Percentiles rank a stretch among this genome's conserved stretches.
phyloP scores from a whole-genome alignment of 306 rosid species.

The Sesbania bispinosa region DNA sequence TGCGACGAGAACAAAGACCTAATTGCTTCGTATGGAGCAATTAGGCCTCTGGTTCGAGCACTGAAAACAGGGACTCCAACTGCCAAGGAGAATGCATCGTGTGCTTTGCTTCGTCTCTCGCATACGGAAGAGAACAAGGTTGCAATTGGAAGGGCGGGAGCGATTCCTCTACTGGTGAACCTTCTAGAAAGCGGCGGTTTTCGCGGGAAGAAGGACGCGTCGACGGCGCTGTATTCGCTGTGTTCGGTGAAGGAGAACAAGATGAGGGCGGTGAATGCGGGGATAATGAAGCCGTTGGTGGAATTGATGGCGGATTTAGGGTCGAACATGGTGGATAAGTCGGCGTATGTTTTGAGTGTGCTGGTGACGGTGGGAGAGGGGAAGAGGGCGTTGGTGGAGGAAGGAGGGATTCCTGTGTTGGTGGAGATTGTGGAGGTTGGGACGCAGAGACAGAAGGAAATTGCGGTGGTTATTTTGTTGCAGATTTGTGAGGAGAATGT shows the following conservation, averaged over 20 bases:
- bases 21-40: slow-evolving; percentile 76
- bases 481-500: slow-evolving; percentile 77
- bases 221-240: slow-evolving; percentile 81
- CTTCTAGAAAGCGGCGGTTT: slow-evolving; percentile 66
- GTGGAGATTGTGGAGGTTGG: slow-evolving; percentile 93
- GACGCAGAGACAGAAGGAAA: slow-evolving; percentile 84
- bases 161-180: slow-evolving; percentile 69
- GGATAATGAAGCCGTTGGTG: slow-evolving; percentile 81
- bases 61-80: slow-evolving; percentile 61
- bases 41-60: slow-evolving; percentile 69
- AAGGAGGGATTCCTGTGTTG: slow-evolving; percentile 87
- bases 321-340: slow-evolving; percentile 91
- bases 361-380: slow-evolving; percentile 72
- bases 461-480: slow-evolving; percentile 61
- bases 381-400: slow-evolving; percentile 65
- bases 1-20: slow-evolving; percentile 90
- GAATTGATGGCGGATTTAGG: slow-evolving; percentile 92
- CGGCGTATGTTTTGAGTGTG: slow-evolving; percentile 81
- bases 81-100: slow-evolving; percentile 92
- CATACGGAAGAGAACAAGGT: slow-evolving; percentile 71
- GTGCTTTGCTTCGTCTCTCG: slow-evolving; percentile 79
- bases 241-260: slow-evolving; percentile 85
- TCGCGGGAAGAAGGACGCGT: slow-evolving; percentile 93
- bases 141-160: slow-evolving; percentile 85
- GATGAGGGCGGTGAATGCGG: slow-evolving; percentile 69